These are phyloP conservation scores for Corchorus olitorius DNA, from an alignment of 345 rosid species.

Conservation along the genomic window DNA sequence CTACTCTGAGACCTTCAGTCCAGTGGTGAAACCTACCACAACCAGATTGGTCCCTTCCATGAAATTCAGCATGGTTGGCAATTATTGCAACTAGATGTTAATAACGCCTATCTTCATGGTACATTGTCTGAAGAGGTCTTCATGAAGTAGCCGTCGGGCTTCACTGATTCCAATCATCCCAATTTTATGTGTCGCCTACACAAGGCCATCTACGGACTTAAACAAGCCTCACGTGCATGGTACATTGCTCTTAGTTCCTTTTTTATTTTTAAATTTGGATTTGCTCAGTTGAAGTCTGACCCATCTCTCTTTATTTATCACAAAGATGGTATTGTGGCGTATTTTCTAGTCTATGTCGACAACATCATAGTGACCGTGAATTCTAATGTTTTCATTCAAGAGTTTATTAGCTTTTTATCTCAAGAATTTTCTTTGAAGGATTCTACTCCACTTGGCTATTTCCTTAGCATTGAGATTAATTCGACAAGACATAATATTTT, in stretches of 20 bases:
- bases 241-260: background rate
- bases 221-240: background rate
- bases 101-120: background rate
- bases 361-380: too few relatives aligned
- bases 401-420: too few relatives aligned
- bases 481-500: too few relatives aligned
- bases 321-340: background rate
- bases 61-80: background rate
- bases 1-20: conserved; percentile 1
- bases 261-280: too few relatives aligned
- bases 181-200: background rate
- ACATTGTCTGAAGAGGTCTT: background rate
- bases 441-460: too few relatives aligned
- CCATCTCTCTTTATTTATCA: background rate
- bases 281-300: background rate
- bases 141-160: conserved; percentile 2
- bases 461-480: too few relatives aligned
- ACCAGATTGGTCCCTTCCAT: background rate
- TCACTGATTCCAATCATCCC: background rate
- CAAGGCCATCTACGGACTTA: background rate
- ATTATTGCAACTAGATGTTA: background rate
- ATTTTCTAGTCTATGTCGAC: too few relatives aligned
- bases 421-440: too few relatives aligned
- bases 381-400: too few relatives aligned
- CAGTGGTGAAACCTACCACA: background rate